These are phyloP conservation scores for Alisma plantagoaquatica DNA, from an alignment of 106 monocot genomes.

Conservation along the genomic window DNA sequence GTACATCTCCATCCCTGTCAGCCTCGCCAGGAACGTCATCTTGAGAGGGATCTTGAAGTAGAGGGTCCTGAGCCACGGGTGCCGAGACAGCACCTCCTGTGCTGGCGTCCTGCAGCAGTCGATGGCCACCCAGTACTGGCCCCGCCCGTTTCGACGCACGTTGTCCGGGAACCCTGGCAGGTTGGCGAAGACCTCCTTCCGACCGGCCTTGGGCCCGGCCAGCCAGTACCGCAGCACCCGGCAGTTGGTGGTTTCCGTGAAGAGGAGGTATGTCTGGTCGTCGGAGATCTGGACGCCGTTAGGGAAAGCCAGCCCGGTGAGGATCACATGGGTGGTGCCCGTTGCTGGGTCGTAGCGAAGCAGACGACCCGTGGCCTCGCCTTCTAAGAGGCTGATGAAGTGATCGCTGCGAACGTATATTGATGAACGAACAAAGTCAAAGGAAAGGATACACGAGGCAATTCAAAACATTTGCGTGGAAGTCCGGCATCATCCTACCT, in stretches of 20 bases:
- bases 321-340: conserved; percentile 48
- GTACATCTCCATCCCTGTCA: conserved; percentile 58
- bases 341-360: conserved; percentile 63
- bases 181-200: conserved; percentile 62
- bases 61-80: conserved; percentile 66
- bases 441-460: no score
- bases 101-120: conserved; percentile 72
- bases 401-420: conserved; percentile 39
- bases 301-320: conserved; percentile 65
- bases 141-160: conserved; percentile 47
- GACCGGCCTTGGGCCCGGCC: conserved; percentile 35
- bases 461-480: no score
- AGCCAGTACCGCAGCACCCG: conserved; percentile 87
- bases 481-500: conserved; percentile 25
- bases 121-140: conserved; percentile 87
- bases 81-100: conserved; percentile 44
- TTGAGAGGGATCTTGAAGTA: conserved; percentile 78
- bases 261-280: conserved; percentile 75
- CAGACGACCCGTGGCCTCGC: conserved; percentile 77
- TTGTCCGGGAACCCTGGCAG: conserved; percentile 92
- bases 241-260: conserved; percentile 86
- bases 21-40: conserved; percentile 33
- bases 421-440: neutral
- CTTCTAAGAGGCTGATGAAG: conserved; percentile 63
- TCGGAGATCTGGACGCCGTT: conserved; percentile 83